Evolutionary conservation across 805 yeast genomes (phyloP).

Genomic region (Schizosaccharomyces lindneri): DNA sequence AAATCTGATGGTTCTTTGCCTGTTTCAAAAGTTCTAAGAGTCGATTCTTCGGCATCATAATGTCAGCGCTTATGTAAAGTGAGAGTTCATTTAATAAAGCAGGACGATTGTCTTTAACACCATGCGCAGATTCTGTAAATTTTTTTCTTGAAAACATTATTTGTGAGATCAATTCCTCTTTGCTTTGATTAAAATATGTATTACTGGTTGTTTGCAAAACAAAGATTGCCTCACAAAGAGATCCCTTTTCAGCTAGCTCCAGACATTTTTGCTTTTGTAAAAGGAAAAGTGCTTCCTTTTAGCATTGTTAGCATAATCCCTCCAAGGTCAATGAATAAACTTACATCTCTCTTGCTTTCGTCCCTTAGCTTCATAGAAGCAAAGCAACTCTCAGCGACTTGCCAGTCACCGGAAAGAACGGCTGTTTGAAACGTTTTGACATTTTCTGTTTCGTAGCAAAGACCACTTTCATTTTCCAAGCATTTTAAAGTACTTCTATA

Average conservation of each 20-base stretch:
- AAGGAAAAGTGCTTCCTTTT: constrained; percentile 12
- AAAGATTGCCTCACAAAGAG: constrained; percentile 15
- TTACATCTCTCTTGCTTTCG: constrained; percentile 7
- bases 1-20: constrained; percentile 24
- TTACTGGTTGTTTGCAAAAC: constrained; percentile 6
- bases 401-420: constrained; percentile 21
- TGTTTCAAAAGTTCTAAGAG: constrained; percentile 27
- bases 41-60: constrained; percentile 28
- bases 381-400: constrained; percentile 15
- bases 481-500: constrained; percentile 13
- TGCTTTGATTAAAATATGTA: not conserved
- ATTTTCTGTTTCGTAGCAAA: constrained; percentile 18
- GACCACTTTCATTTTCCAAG: constrained; percentile 18
- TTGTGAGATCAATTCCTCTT: not conserved
- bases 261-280: constrained; percentile 20
- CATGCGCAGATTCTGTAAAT: not conserved
- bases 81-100: not conserved
- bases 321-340: not conserved
- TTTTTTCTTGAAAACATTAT: not conserved
- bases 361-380: constrained; percentile 10
- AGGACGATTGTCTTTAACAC: not conserved
- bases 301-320: not conserved
- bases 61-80: constrained; percentile 24
- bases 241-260: constrained; percentile 17
- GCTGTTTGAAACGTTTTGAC: constrained; percentile 19